phyloP scores from a whole-genome alignment of 345 rosid species.

The Draba incana region DNA sequence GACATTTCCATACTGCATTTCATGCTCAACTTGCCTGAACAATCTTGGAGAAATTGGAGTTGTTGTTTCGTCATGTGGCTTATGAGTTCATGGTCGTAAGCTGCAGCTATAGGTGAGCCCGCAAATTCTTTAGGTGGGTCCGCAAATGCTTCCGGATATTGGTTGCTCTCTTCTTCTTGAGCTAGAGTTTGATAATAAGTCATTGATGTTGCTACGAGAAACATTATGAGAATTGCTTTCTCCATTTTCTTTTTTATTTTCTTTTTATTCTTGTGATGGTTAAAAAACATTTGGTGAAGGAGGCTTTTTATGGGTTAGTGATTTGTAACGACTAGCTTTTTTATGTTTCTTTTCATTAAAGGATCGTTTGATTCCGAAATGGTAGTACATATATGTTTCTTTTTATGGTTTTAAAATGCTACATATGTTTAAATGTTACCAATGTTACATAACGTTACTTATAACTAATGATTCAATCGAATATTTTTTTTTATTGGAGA shows the following conservation, averaged over 20 bases:
- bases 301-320: not conserved
- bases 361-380: not conserved
- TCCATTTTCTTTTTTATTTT: conserved; percentile 23
- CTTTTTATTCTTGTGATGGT: not conserved
- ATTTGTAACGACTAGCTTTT: conserved; percentile 12
- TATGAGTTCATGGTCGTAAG: conserved; percentile 22
- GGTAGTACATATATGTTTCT: not conserved
- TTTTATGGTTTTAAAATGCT: too few relatives aligned
- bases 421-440: not conserved
- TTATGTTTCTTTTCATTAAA: conserved; percentile 17
- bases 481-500: too few relatives aligned
- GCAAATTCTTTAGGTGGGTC: not conserved
- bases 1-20: conserved; percentile 16
- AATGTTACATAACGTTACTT: too few relatives aligned
- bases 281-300: not conserved
- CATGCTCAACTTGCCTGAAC: conserved; percentile 1
- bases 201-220: conserved; percentile 22
- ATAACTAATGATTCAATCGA: too few relatives aligned
- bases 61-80: conserved; percentile 1
- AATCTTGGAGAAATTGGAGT: conserved; percentile 10
- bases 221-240: conserved; percentile 13
- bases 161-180: conserved; percentile 14
- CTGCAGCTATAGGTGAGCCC: not conserved
- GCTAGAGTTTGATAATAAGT: conserved; percentile 1
- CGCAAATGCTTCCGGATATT: too few relatives aligned